Conservation (phyloP, 257 asterid genomes). For the Fraxinus cuspidata region DNA sequence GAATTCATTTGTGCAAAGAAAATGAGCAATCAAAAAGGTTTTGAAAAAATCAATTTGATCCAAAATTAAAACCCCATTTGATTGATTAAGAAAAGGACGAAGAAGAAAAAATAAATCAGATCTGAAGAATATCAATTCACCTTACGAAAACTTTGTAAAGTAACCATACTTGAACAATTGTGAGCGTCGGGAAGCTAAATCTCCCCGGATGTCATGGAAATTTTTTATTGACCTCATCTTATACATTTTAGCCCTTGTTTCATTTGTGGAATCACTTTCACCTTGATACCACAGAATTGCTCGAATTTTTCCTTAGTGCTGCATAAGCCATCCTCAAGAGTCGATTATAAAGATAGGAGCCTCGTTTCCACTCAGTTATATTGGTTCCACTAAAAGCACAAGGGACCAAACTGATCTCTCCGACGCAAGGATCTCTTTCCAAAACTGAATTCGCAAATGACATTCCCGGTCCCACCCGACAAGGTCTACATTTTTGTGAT, state of each 20-base stretch:
- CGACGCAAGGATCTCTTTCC: neutral
- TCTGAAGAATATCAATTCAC: no score
- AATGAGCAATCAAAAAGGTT: neutral
- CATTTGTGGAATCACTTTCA: slow-evolving; percentile 26
- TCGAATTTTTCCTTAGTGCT: slow-evolving; percentile 16
- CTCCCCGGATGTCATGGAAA: slow-evolving; percentile 27
- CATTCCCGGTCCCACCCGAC: slow-evolving; percentile 43
- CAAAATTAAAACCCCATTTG: no score
- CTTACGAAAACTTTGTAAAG: neutral
- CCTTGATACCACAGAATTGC: neutral
- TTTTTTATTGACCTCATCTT: slow-evolving; percentile 23
- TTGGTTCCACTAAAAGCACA: slow-evolving; percentile 41
- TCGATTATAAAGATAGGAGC: slow-evolving; percentile 31
- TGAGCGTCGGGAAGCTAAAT: slow-evolving; percentile 21
- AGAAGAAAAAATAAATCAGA: no score
- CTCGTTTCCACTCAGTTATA: slow-evolving; percentile 34
- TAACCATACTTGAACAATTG: slow-evolving; percentile 28
- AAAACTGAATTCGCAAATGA: slow-evolving; percentile 34
- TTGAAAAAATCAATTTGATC: neutral
- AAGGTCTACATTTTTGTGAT: no score
- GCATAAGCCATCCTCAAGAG: slow-evolving; percentile 27
- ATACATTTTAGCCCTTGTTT: slow-evolving; percentile 23
- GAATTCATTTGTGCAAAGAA: neutral
- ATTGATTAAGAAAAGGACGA: no score
- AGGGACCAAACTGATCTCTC: slow-evolving; percentile 37